Conservation (phyloP, 495 filamentous ascomycete species). For the Penicillium longicatenatum region DNA sequence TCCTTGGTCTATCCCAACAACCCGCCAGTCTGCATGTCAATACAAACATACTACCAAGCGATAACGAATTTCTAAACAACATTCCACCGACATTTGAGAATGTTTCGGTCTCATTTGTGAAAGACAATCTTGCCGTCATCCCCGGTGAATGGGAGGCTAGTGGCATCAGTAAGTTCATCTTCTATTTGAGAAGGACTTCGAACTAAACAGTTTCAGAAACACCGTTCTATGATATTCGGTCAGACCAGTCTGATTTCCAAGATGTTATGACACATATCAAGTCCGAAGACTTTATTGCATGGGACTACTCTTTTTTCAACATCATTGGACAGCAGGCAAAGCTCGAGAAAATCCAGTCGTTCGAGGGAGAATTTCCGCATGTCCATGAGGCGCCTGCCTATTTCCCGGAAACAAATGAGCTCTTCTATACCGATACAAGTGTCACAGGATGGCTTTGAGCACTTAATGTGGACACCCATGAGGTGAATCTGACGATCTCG, state of each 20-base stretch:
- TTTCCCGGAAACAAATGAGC: slow-evolving; percentile 16
- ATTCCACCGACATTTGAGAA: slow-evolving; percentile 9
- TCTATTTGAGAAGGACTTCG: background rate
- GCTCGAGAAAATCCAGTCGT: slow-evolving; percentile 17
- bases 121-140: slow-evolving; percentile 16
- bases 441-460: slow-evolving; percentile 17
- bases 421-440: slow-evolving; percentile 14
- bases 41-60: background rate
- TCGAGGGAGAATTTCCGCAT: slow-evolving; percentile 10
- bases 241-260: slow-evolving; percentile 5
- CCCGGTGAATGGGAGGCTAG: slow-evolving; percentile 15
- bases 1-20: slow-evolving; percentile 11
- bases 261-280: slow-evolving; percentile 1
- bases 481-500: background rate
- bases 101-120: slow-evolving; percentile 11
- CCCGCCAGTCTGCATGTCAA: background rate
- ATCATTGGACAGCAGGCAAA: slow-evolving; percentile 12
- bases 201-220: slow-evolving; percentile 8
- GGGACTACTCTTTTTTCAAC: slow-evolving; percentile 15
- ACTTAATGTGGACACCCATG: slow-evolving; percentile 13
- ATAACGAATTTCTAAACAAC: slow-evolving; percentile 2
- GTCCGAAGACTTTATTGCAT: slow-evolving; percentile 14
- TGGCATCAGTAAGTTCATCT: slow-evolving; percentile 12
- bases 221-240: slow-evolving; percentile 17
- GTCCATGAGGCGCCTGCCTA: slow-evolving; percentile 19